phyloP scores from a whole-genome alignment of 2,329 filamentous ascomycete genomes.

The Trichoderma endophyticum region DNA sequence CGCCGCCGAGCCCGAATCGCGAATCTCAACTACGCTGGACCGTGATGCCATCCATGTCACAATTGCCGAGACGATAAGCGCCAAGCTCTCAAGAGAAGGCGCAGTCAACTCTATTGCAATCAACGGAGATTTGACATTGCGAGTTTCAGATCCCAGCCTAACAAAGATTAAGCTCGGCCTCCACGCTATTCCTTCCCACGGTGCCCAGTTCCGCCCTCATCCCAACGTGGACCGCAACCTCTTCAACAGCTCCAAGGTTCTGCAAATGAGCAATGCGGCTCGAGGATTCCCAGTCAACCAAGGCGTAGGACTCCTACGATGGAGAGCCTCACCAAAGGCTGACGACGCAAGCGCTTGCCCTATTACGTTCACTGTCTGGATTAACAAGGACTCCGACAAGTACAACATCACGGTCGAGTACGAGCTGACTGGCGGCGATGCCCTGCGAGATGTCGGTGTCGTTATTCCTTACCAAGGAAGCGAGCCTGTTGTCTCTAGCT shows the following conservation, averaged over 20 bases:
- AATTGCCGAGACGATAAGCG: constrained; percentile 84
- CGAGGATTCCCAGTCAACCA: constrained; percentile 95
- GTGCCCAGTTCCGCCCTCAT: constrained; percentile 90
- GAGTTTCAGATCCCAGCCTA: constrained; percentile 81
- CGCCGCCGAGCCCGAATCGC: constrained; percentile 53
- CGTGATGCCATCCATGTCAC: constrained; percentile 85
- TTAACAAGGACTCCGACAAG: constrained; percentile 80
- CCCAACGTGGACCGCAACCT: constrained; percentile 90
- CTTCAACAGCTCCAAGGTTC: constrained; percentile 77
- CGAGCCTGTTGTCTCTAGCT: constrained; percentile 87
- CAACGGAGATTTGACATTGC: constrained; percentile 87
- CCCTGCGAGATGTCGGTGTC: constrained; percentile 79
- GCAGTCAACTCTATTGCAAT: constrained; percentile 81
- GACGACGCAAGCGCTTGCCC: constrained; percentile 80
- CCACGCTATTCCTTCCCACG: constrained; percentile 70
- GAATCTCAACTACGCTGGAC: constrained; percentile 65
- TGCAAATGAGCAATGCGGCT: constrained; percentile 84
- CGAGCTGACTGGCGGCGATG: constrained; percentile 78
- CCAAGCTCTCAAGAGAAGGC: constrained; percentile 84
- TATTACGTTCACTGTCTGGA: constrained; percentile 96
- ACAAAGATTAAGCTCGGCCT: constrained; percentile 89
- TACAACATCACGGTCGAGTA: constrained; percentile 95
- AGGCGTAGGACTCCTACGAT: constrained; percentile 86
- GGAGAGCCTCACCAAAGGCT: constrained; percentile 78
- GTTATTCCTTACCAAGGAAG: constrained; percentile 80